Evolutionary conservation across 2,329 filamentous ascomycete genomes (phyloP).

Genomic region (Claviceps paspali): DNA sequence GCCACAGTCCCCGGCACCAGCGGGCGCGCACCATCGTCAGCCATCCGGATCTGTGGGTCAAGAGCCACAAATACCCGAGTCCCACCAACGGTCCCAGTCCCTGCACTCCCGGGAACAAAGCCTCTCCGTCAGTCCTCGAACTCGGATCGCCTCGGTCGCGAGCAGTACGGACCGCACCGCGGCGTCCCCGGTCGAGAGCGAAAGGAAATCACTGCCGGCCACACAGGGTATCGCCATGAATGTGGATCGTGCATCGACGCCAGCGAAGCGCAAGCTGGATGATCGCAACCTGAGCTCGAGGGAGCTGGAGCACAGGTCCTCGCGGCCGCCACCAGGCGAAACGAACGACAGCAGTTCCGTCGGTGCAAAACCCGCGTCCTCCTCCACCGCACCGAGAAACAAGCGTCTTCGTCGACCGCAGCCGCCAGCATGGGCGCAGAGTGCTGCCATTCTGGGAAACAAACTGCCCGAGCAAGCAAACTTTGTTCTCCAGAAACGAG

Average conservation of each 20-base stretch:
- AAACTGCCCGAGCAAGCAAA: conserved; percentile 27
- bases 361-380: conserved; percentile 13
- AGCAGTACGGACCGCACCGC: conserved; percentile 22
- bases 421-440: conserved; percentile 35
- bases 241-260: conserved; percentile 18
- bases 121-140: conserved; percentile 67
- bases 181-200: conserved; percentile 12
- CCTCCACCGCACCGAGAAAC: conserved; percentile 22
- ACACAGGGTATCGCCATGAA: conserved; percentile 16
- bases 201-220: conserved; percentile 11
- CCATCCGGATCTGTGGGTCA: conserved; percentile 25
- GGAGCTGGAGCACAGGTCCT: conserved; percentile 34
- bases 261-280: conserved; percentile 25
- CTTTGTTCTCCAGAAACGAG: conserved; percentile 27
- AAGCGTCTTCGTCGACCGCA: conserved; percentile 22
- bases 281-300: conserved; percentile 28
- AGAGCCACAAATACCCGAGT: conserved; percentile 26
- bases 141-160: conserved; percentile 39
- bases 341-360: conserved; percentile 24
- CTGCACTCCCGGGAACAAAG: conserved; percentile 53
- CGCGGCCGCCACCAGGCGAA: conserved; percentile 33
- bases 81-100: conserved; percentile 34
- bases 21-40: conserved; percentile 13
- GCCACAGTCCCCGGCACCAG: conserved; percentile 16
- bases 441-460: conserved; percentile 18